phyloP scores from a whole-genome alignment of 352 stramenopile genomes.

The Globisporangium camurandrum region DNA sequence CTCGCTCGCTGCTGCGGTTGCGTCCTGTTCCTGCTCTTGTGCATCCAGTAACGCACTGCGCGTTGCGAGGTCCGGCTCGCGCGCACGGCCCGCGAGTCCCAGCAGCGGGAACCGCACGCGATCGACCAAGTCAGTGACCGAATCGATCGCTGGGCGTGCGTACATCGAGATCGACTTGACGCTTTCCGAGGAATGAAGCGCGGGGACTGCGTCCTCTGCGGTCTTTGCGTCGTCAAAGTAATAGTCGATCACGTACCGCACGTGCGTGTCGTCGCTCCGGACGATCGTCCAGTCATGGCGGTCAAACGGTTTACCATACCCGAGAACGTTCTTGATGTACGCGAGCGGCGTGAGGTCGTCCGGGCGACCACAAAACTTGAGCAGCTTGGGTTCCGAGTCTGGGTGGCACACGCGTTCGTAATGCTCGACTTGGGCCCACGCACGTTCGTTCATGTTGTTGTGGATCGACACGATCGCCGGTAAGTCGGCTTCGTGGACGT shows the following conservation, averaged over 20 bases:
- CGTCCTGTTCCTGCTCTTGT: conserved; percentile 19
- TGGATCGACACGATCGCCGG: conserved; percentile 97
- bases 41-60: conserved; percentile 47
- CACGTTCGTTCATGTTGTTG: conserved; percentile 99
- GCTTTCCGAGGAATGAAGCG: conserved; percentile 76
- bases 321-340: conserved; percentile 85
- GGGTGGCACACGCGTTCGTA: conserved; percentile 93
- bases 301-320: conserved; percentile 92
- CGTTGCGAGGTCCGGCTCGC: conserved; percentile 37
- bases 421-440: conserved; percentile 95
- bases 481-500: conserved; percentile 93
- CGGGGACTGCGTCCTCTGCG: conserved; percentile 64
- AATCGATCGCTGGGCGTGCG: conserved; percentile 77
- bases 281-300: conserved; percentile 98
- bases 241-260: conserved; percentile 99
- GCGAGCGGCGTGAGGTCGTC: conserved; percentile 95
- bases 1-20: conserved; percentile 26
- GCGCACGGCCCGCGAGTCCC: conserved; percentile 36
- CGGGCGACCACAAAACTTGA: conserved; percentile 95
- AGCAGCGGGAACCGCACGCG: conserved; percentile 76
- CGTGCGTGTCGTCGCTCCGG: conserved; percentile 81
- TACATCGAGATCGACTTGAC: conserved; percentile 89
- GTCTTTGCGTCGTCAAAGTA: conserved; percentile 92
- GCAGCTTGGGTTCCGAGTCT: conserved; percentile 83
- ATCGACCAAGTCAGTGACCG: conserved; percentile 58